Evolutionary conservation across 1,284 basidiomycete species (phyloP).

Genomic region (Naganishia albida): DNA sequence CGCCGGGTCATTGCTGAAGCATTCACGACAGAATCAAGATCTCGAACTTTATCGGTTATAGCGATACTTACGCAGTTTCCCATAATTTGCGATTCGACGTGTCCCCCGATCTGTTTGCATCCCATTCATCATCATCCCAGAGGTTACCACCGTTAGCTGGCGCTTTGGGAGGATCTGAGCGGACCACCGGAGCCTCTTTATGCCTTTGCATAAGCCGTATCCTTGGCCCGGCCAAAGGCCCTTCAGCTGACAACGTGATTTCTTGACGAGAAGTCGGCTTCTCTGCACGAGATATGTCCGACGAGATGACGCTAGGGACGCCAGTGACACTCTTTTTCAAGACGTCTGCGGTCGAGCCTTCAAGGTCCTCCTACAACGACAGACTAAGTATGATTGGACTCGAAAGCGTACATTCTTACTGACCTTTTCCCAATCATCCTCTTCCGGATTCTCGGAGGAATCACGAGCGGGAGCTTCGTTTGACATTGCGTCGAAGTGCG

Average conservation of each 20-base stretch:
- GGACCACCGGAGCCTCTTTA: slow-evolving; percentile 3
- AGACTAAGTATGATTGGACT: neutral
- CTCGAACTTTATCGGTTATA: neutral
- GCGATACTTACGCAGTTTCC: slow-evolving; percentile 44
- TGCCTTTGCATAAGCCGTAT: slow-evolving; percentile 25
- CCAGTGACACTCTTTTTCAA: too few species aligned
- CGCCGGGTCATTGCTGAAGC: slow-evolving; percentile 1
- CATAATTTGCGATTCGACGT: slow-evolving; percentile 45
- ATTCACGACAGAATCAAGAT: neutral
- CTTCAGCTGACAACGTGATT: neutral
- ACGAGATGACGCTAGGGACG: too few species aligned
- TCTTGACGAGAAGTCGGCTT: neutral
- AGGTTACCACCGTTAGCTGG: neutral
- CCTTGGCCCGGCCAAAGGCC: neutral
- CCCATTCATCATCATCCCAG: slow-evolving; percentile 43
- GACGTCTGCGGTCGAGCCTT: slow-evolving; percentile 1
- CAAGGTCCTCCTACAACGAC: slow-evolving; percentile 1
- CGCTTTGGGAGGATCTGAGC: neutral
- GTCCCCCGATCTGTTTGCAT: slow-evolving; percentile 36
- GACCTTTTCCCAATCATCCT: slow-evolving; percentile 26
- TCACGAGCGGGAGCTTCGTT: neutral
- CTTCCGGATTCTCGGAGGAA: neutral
- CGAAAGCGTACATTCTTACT: neutral
- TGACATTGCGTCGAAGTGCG: neutral
- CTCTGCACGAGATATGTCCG: neutral